Evolutionary conservation across 1,284 basidiomycete species (phyloP).

Genomic region (Inonotus hispidus): DNA sequence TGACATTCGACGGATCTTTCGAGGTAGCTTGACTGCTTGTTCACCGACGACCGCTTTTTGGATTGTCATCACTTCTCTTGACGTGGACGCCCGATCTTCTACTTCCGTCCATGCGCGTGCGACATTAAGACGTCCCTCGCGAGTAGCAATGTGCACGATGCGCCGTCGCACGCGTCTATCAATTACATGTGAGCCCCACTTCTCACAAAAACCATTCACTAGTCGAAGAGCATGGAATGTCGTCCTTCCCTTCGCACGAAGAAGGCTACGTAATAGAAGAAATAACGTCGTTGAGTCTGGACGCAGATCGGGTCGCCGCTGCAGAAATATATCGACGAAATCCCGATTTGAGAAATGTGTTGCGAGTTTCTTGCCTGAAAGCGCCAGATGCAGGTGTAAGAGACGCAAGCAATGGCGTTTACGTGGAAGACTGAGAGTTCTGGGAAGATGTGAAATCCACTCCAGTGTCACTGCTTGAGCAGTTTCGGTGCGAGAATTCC

Average conservation of each 20-base stretch:
- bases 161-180: slow-evolving; percentile 55
- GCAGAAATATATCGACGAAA: slow-evolving; percentile 39
- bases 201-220: slow-evolving; percentile 38
- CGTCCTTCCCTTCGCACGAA: slow-evolving; percentile 41
- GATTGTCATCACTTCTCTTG: slow-evolving; percentile 22
- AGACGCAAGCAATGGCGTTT: slow-evolving; percentile 27
- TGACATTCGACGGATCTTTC: slow-evolving; percentile 21
- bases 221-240: slow-evolving; percentile 41
- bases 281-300: slow-evolving; percentile 61
- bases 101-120: slow-evolving; percentile 33
- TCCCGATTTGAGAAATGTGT: slow-evolving; percentile 31
- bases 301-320: slow-evolving; percentile 40
- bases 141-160: slow-evolving; percentile 49
- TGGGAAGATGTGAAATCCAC: slow-evolving; percentile 26
- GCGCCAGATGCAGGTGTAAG: slow-evolving; percentile 30
- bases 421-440: slow-evolving; percentile 19
- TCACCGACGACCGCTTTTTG: slow-evolving; percentile 28
- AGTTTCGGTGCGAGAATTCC: slow-evolving; percentile 8
- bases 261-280: slow-evolving; percentile 49
- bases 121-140: slow-evolving; percentile 53
- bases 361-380: slow-evolving; percentile 19
- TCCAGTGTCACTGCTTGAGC: slow-evolving; percentile 26
- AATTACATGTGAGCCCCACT: slow-evolving; percentile 50
- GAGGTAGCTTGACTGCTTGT: slow-evolving; percentile 10
- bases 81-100: slow-evolving; percentile 26